phyloP scores from a whole-genome alignment of 225 moss, liverwort and hornwort genomes.

The Straminergon stramineum region DNA sequence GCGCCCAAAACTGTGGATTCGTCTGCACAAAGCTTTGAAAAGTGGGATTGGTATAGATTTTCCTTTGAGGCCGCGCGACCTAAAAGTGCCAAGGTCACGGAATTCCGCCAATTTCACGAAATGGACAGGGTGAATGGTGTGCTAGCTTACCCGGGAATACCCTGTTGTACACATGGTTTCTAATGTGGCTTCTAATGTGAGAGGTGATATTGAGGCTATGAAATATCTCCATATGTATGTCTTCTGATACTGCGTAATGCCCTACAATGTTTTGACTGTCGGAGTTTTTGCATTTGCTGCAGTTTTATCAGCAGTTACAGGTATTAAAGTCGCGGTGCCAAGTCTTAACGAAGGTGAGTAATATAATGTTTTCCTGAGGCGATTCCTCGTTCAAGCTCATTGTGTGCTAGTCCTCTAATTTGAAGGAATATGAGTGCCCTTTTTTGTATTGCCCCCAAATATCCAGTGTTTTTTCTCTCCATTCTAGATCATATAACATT shows the following conservation, averaged over 20 bases:
- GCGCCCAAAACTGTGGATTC: not conserved
- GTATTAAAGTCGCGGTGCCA: slow-evolving; percentile 64
- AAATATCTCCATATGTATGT: not conserved
- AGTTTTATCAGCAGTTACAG: slow-evolving; percentile 82
- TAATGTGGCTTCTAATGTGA: not conserved
- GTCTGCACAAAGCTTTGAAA: not conserved
- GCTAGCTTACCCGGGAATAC: not conserved
- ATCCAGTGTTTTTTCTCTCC: not conserved
- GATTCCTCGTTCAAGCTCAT: not conserved
- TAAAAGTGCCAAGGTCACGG: not conserved
- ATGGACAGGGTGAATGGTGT: not conserved
- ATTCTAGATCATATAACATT: not conserved
- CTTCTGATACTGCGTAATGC: not conserved
- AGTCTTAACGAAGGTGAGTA: slow-evolving; percentile 48
- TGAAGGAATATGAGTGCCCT: not conserved
- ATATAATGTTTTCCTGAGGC: not conserved
- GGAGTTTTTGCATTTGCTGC: not conserved
- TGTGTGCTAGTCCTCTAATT: not conserved
- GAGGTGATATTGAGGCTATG: not conserved
- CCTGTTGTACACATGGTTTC: not conserved
- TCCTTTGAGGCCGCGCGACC: not conserved
- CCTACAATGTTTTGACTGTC: not conserved
- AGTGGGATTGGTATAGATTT: not conserved
- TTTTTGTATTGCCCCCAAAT: not conserved
- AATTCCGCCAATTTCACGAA: not conserved